Evolutionary conservation across 208 protist species (phyloP), one percentile per base, ranked within the genome.

Genomic region (Herpetomonas samuelpessoai): DNA sequence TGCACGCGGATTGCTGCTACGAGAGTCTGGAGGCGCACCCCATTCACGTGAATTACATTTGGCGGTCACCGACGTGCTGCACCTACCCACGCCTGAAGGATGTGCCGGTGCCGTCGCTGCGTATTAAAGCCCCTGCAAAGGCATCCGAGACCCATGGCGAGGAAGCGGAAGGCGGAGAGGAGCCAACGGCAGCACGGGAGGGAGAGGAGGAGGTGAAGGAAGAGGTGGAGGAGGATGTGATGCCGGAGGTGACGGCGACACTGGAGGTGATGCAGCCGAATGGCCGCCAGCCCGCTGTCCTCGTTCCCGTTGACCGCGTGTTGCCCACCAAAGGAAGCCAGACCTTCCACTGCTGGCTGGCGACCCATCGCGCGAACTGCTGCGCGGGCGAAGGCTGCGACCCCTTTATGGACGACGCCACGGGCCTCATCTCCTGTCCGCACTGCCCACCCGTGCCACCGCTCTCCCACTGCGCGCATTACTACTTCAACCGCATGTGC

Each of bases 31-130:
- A 73, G 30, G 68, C 75, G 16, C 74, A 72, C 67, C 74, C 86
- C 19, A 84, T 93, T 57, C 86, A 93, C 70, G 82, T 90, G 44
- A 87, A 93, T 68, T 93, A 93, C 72, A 72, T 86, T 27, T 93
- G 80, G 77, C 75, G 74, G n/a, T 49, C 70, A 46, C 77, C 81
- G 64, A 68, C 57, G 16, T 25, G 66, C 24, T 89, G 82, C 81
- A 87, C 72, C 26, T 93, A 93, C 64, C 53, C 67, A 3, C 83
- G 83, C 21, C n/a, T n/a, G n/a, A n/a, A n/a, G n/a, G n/a, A n/a
- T 72, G 88, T 29, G 35, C 6, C 9, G 9, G 35, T 6, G 14
- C 9, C 35, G 9, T 41, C n/a, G n/a, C n/a, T n/a, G n/a, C n/a
- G n/a, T n/a, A n/a, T n/a, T n/a, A n/a, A n/a, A n/a, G n/a, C n/a